Conservation (phyloP, 2,329 filamentous ascomycete species). For the Scedosporium apiospermum region DNA sequence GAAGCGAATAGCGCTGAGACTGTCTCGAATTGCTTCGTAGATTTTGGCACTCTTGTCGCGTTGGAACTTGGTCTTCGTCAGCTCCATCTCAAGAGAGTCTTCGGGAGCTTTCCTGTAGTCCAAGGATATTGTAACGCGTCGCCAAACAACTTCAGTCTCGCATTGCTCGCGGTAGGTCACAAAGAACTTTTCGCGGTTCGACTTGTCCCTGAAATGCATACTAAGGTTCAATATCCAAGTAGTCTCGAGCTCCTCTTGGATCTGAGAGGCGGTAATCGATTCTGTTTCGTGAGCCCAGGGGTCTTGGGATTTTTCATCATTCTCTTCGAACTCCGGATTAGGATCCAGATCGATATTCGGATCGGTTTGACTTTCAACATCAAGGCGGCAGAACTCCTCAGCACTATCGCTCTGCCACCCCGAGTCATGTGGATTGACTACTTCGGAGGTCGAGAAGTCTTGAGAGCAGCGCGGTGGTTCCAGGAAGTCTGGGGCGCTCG, state of each 20-base stretch:
- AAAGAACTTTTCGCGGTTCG: slow-evolving; percentile 94
- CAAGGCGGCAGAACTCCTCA: neutral
- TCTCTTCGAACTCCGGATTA: neutral
- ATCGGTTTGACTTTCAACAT: slow-evolving; percentile 2
- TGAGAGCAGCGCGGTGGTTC: slow-evolving; percentile 8
- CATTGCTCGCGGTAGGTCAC: slow-evolving; percentile 75
- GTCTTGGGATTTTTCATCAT: slow-evolving; percentile 7
- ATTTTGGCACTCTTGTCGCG: slow-evolving; percentile 88
- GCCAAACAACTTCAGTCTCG: slow-evolving; percentile 57
- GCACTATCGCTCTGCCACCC: neutral
- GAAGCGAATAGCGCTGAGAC: slow-evolving; percentile 86
- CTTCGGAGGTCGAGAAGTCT: neutral
- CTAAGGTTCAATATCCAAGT: slow-evolving; percentile 95
- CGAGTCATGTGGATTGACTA: neutral
- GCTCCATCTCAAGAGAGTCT: slow-evolving; percentile 76
- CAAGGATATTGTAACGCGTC: slow-evolving; percentile 82
- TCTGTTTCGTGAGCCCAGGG: slow-evolving; percentile 22
- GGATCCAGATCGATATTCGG: neutral
- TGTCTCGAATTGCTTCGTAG: slow-evolving; percentile 89
- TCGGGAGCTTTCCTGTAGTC: slow-evolving; percentile 77
- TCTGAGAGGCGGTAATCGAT: slow-evolving; percentile 39
- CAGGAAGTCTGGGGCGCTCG: slow-evolving; percentile 39
- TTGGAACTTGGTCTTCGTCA: slow-evolving; percentile 70
- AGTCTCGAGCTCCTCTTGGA: slow-evolving; percentile 74
- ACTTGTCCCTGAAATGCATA: slow-evolving; percentile 95